phyloP scores from a whole-genome alignment of 1,139 yeast genomes.

The Candida albicans region DNA sequence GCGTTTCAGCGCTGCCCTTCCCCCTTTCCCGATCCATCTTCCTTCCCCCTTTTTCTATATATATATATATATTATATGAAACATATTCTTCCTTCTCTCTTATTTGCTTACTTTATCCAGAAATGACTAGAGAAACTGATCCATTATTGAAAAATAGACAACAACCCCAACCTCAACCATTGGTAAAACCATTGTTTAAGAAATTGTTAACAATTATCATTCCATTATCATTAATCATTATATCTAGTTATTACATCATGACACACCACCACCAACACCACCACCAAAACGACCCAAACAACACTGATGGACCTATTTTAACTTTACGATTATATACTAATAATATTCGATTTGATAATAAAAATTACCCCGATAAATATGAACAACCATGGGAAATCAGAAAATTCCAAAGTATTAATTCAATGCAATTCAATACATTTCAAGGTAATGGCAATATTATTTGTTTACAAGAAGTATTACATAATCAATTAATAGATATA shows the following conservation, averaged over 20 bases:
- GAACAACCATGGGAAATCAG: conserved; percentile 46
- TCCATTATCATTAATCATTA: background rate
- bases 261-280: background rate
- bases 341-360: conserved; percentile 52
- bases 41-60: too few relatives aligned
- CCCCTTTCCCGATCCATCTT: too few relatives aligned
- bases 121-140: too few relatives aligned
- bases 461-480: conserved; percentile 56
- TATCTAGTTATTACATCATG: background rate
- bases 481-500: conserved; percentile 52
- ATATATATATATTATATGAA: too few relatives aligned
- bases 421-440: conserved; percentile 39
- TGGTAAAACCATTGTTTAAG: background rate
- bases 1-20: too few relatives aligned
- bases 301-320: background rate
- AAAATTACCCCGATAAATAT: conserved; percentile 19
- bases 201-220: background rate
- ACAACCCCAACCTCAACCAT: too few relatives aligned
- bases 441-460: conserved; percentile 34
- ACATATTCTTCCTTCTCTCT: too few relatives aligned
- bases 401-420: conserved; percentile 37
- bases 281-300: too few relatives aligned
- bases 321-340: conserved; percentile 41
- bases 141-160: too few relatives aligned
- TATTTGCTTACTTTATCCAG: too few relatives aligned